Conservation (phyloP, 176 grass and related monocot species). For the Themeda triandra region DNA sequence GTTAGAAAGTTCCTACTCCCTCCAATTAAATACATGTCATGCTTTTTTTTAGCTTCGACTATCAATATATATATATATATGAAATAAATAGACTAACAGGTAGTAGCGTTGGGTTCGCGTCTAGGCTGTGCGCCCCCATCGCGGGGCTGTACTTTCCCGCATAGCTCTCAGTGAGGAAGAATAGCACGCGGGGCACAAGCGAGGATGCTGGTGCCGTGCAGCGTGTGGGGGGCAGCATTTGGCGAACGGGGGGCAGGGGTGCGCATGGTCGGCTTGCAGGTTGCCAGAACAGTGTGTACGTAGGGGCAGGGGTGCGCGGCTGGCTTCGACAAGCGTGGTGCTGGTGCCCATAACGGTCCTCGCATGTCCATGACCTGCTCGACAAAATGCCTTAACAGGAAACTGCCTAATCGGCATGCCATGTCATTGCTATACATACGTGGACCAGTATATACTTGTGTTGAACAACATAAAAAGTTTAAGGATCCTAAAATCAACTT, state of each 20-base stretch:
- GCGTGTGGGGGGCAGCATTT: background rate
- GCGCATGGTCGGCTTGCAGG: background rate
- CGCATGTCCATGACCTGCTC: background rate
- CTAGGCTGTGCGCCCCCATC: background rate
- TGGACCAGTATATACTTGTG: background rate
- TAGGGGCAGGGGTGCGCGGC: background rate
- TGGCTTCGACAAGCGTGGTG: background rate
- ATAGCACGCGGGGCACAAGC: background rate
- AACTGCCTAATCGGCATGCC: background rate
- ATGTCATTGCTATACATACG: background rate
- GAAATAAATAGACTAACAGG: background rate
- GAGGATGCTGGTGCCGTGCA: background rate
- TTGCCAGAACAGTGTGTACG: background rate
- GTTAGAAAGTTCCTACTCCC: conserved; percentile 28
- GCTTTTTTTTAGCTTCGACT: background rate
- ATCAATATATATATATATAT: background rate
- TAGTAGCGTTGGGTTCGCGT: background rate
- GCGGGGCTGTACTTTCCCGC: background rate
- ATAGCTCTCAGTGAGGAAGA: background rate
- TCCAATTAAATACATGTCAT: background rate
- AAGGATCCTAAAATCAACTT: background rate
- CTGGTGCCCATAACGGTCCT: background rate
- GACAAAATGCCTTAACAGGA: background rate
- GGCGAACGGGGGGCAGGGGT: background rate
- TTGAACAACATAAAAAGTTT: background rate